These are phyloP conservation scores for Conticribra guillardii DNA, from an alignment of 108 stramenopile genomes.

Conservation along the genomic window DNA sequence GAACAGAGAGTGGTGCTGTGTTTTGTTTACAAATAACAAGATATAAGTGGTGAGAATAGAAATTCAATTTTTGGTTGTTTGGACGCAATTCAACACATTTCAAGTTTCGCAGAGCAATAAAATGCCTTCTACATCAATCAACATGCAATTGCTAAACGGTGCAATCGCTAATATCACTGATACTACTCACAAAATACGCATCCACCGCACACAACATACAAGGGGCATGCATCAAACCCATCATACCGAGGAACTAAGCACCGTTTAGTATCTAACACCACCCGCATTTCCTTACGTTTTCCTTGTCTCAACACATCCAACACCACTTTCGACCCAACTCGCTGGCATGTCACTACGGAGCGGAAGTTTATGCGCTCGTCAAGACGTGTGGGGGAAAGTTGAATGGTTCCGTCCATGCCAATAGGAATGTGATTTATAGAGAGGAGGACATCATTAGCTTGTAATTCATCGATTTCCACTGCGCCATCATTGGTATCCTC, in stretches of 20 bases:
- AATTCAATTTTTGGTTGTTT: no score
- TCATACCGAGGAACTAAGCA: slow-evolving; percentile 47
- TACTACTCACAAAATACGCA: slow-evolving; percentile 49
- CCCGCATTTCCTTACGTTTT: slow-evolving; percentile 19
- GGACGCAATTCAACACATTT: no score
- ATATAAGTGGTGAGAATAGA: no score
- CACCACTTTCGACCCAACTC: slow-evolving; percentile 30
- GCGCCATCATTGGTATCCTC: no score
- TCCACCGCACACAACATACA: slow-evolving; percentile 47
- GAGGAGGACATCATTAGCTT: slow-evolving; percentile 48
- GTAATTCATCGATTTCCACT: slow-evolving; percentile 15
- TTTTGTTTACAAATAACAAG: no score
- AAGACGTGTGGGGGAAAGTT: slow-evolving; percentile 40
- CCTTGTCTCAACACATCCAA: slow-evolving; percentile 36
- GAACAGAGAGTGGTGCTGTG: slow-evolving; percentile 37
- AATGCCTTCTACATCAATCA: no score
- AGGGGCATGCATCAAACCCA: slow-evolving; percentile 49
- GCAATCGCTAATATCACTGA: no score
- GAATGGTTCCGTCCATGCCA: slow-evolving; percentile 52
- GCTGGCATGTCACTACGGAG: slow-evolving; percentile 37
- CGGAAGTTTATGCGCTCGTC: slow-evolving; percentile 51
- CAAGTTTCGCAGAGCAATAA: no score
- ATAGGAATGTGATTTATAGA: slow-evolving; percentile 33
- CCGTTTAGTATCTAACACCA: slow-evolving; percentile 18
- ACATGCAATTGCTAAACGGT: no score